Conservation (phyloP, 1,284 basidiomycete genomes). For the Ustanciosporium gigantosporum region DNA sequence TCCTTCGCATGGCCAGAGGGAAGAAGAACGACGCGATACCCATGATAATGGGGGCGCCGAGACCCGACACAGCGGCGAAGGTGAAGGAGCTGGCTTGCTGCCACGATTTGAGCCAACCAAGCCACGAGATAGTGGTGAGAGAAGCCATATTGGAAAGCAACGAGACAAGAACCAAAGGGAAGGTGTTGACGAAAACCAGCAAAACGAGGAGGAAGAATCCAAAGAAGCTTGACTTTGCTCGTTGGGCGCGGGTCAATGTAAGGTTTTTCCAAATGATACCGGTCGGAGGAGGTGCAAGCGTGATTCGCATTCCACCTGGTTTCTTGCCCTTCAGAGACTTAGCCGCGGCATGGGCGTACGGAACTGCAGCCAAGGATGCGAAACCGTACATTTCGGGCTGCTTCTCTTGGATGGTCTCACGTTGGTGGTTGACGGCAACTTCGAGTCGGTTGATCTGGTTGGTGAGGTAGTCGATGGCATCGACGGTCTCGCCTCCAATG, state of each 20-base stretch:
- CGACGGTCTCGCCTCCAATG: slow-evolving; percentile 71
- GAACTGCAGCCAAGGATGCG: slow-evolving; percentile 52
- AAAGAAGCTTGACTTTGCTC: slow-evolving; percentile 38
- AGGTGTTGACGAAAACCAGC: slow-evolving; percentile 54
- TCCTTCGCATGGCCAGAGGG: slow-evolving; percentile 52
- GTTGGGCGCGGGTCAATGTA: slow-evolving; percentile 29
- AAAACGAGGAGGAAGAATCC: slow-evolving; percentile 47
- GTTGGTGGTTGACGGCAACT: slow-evolving; percentile 63
- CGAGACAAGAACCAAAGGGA: slow-evolving; percentile 52
- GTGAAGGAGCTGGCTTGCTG: slow-evolving; percentile 30
- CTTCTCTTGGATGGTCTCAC: slow-evolving; percentile 49
- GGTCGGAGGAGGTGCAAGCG: slow-evolving; percentile 48
- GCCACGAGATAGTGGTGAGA: slow-evolving; percentile 36
- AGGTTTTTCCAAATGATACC: slow-evolving; percentile 60
- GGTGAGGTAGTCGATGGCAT: slow-evolving; percentile 55
- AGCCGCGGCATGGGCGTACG: slow-evolving; percentile 57
- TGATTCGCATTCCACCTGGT: slow-evolving; percentile 41
- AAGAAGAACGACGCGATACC: slow-evolving; percentile 48
- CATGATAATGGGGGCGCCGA: slow-evolving; percentile 55
- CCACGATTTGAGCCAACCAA: slow-evolving; percentile 46
- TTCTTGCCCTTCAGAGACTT: slow-evolving; percentile 39
- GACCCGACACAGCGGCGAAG: slow-evolving; percentile 53
- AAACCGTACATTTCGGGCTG: slow-evolving; percentile 57
- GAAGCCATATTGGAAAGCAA: slow-evolving; percentile 54
- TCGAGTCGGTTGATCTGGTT: slow-evolving; percentile 51